These are phyloP conservation scores for Polygonum aviculare DNA, from an alignment of 148 eudicot species.

Conservation along the genomic window DNA sequence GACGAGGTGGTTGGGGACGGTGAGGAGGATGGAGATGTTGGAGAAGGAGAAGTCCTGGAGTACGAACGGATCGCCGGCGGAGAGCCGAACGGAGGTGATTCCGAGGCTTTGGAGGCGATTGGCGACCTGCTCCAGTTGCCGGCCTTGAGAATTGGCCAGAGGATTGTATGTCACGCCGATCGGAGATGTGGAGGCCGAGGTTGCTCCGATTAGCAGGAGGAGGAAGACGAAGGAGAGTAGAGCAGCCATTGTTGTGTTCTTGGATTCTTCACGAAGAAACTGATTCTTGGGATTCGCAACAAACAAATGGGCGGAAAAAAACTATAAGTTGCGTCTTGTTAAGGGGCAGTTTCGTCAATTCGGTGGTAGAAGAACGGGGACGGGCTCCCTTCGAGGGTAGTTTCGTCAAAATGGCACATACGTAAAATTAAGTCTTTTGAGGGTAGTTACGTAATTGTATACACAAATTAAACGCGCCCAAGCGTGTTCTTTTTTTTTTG, in stretches of 20 bases:
- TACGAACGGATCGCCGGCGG: conserved; percentile 19
- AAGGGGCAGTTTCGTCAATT: too few species aligned
- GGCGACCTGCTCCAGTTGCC: conserved; percentile 25
- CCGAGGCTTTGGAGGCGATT: conserved; percentile 18
- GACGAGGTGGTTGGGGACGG: conserved; percentile 12
- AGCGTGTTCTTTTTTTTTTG: too few species aligned
- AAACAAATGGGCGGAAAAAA: too few species aligned
- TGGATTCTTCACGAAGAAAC: neutral
- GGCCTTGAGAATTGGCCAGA: conserved; percentile 13
- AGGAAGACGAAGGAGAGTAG: neutral
- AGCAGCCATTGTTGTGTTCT: neutral
- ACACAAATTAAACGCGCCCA: too few species aligned
- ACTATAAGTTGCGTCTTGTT: too few species aligned
- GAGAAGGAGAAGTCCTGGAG: conserved; percentile 62
- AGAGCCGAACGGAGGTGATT: too few species aligned
- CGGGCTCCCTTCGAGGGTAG: too few species aligned
- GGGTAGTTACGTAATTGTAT: too few species aligned
- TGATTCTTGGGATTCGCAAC: neutral
- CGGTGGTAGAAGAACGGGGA: too few species aligned
- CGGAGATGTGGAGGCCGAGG: conserved; percentile 4
- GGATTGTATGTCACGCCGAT: conserved; percentile 23
- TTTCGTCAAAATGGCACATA: too few species aligned
- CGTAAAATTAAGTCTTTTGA: too few species aligned
- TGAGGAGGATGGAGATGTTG: conserved; percentile 38
- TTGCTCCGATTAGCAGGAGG: neutral